Percentiles rank a stretch among this genome's conserved stretches.
Conservation (phyloP, 2,329 filamentous ascomycete genomes). For the Colletotrichum liriopes region DNA sequence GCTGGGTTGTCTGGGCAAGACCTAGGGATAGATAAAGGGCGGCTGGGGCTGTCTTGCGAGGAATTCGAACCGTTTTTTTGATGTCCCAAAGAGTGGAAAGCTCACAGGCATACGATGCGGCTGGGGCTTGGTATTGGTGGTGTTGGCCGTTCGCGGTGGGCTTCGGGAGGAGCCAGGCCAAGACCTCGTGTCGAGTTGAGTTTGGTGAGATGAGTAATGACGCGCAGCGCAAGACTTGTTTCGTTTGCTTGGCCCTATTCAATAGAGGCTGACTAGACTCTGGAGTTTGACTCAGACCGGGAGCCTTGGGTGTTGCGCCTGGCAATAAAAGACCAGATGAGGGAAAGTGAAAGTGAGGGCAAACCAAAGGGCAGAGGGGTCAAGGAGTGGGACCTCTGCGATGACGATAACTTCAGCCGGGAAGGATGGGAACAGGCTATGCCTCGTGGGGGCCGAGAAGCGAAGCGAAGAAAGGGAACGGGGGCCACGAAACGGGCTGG, state of each 20-base stretch:
- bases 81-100: constrained; percentile 26
- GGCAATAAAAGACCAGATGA: constrained; percentile 18
- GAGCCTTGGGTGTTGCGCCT: constrained; percentile 15
- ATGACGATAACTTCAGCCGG: constrained; percentile 34
- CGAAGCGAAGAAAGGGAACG: constrained; percentile 28
- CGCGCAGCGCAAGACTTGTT: not conserved
- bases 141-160: constrained; percentile 5
- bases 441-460: constrained; percentile 31
- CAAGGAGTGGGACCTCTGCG: constrained; percentile 31
- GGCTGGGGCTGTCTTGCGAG: constrained; percentile 17
- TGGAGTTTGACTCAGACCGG: constrained; percentile 7
- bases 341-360: constrained; percentile 10
- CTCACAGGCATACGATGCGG: constrained; percentile 6
- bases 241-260: constrained; percentile 27
- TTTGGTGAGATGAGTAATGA: constrained; percentile 12
- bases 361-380: constrained; percentile 9
- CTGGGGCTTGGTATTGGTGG: constrained; percentile 16
- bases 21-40: constrained; percentile 9
- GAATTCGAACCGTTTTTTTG: constrained; percentile 12
- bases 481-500: constrained; percentile 27
- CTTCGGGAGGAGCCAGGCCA: not conserved
- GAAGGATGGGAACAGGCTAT: constrained; percentile 33
- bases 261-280: constrained; percentile 31
- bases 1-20: constrained; percentile 17
- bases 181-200: constrained; percentile 20